Evolutionary conservation across 2,329 filamentous ascomycete species (phyloP).

Genomic region (Cercospora sojina): DNA sequence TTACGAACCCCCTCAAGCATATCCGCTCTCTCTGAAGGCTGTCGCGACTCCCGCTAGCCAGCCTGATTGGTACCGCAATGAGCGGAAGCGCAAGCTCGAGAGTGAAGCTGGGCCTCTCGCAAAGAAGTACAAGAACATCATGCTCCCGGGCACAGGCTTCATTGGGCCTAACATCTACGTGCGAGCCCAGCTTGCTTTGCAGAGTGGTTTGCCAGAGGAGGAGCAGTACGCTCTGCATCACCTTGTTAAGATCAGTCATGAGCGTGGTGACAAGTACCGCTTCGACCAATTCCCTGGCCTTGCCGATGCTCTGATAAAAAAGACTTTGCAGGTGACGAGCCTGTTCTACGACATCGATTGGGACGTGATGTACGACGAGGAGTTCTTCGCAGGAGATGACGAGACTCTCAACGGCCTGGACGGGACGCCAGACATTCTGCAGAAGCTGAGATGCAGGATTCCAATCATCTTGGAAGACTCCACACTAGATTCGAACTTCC

Average conservation of each 20-base stretch:
- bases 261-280: conserved; percentile 91
- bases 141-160: conserved; percentile 62
- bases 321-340: conserved; percentile 72
- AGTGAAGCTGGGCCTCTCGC: conserved; percentile 45
- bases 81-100: conserved; percentile 50
- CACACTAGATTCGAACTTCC: conserved; percentile 69
- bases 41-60: conserved; percentile 75
- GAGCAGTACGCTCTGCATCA: conserved; percentile 93
- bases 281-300: conserved; percentile 89
- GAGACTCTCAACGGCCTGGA: conserved; percentile 64
- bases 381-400: conserved; percentile 50
- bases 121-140: conserved; percentile 53
- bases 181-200: conserved; percentile 78
- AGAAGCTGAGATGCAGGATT: conserved; percentile 65
- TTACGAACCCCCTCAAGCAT: conserved; percentile 65
- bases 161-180: conserved; percentile 87
- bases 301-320: conserved; percentile 83
- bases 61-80: conserved; percentile 64
- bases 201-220: conserved; percentile 74
- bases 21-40: conserved; percentile 67
- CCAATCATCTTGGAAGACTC: conserved; percentile 61
- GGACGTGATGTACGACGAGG: conserved; percentile 68
- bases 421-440: conserved; percentile 70
- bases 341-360: conserved; percentile 82
- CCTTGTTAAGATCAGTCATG: conserved; percentile 90